Base-by-base conservation (phyloP, 192 early-diverging fungal species). In the Coemansia sp. region DNA sequence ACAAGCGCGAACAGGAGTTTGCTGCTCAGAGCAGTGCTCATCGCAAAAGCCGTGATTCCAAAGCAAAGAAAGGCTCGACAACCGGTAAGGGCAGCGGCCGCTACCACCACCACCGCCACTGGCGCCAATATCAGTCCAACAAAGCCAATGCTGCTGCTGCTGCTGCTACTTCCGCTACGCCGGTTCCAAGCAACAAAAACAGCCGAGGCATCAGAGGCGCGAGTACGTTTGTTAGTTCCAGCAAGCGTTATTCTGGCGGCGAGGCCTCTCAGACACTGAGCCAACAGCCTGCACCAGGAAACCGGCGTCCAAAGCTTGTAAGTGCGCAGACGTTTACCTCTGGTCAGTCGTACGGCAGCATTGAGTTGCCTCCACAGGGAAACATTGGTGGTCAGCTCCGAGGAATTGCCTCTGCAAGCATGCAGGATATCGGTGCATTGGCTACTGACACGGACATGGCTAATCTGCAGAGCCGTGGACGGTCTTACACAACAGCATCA, bases 1-100 rank as follows among this genome's bases (percentile, higher is more conserved):
- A 14, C 0, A 56, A 59, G 38, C 62, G 68, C 25, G 72, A 74
- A 34, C 64, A 71, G 29, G 75, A 82, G 55, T 40, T 60, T 65
- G 31, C 22, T 10, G 57, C 48, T 5, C 42, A 36, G 34, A 28
- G 34, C 20, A 48, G 20, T n/a, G 51, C 52, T 36, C 42, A 17
- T 7, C 52, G 52, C 29, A 28, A 22, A 38, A 61, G 34, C 32
- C 12, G 8, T 2, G 56, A 31, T 6, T 5, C 33, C 1, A 34
- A 29, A 5, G 8, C 25, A 14, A 48, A 31, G 11, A 61, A 48
- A 14, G 33, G 40, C 20, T 45, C 60, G 16, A 31, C 11, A 5
- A 48, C 42, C 4, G 60, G 22, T 22, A 61, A 61, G 5, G 16
- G n/a, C 11, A 38, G 42, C 3, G 7, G 60, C 4, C 18, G 60